phyloP scores from a whole-genome alignment of 805 yeast species.

The Yarrowia yakushimensis region DNA sequence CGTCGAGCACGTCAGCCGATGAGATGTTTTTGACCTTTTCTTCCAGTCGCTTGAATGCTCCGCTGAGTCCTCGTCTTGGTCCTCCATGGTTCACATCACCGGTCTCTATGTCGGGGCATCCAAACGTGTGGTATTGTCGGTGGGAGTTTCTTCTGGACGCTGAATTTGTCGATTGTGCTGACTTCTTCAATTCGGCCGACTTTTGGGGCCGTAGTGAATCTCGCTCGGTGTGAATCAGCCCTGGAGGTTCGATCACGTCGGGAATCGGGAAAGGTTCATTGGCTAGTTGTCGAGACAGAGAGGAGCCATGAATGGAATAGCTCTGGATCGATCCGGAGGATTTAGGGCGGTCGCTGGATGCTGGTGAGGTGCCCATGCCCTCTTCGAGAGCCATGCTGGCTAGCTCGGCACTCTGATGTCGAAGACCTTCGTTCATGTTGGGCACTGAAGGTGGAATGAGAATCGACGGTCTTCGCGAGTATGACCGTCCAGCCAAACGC shows the following conservation, averaged over 20 bases:
- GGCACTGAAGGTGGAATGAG: constrained; percentile 4
- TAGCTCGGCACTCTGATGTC: constrained; percentile 20
- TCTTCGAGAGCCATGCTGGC: constrained; percentile 20
- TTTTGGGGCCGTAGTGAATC: not conserved
- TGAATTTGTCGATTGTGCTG: not conserved
- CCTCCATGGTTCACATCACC: constrained; percentile 16
- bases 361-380: not conserved
- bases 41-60: not conserved
- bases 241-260: not conserved
- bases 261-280: constrained; percentile 12
- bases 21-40: not conserved
- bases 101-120: constrained; percentile 8
- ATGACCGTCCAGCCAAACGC: constrained; percentile 18
- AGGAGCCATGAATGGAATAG: not conserved
- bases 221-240: not conserved
- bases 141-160: not conserved
- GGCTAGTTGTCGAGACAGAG: constrained; percentile 9
- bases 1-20: not conserved
- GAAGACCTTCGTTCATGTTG: constrained; percentile 8
- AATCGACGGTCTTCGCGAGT: constrained; percentile 19
- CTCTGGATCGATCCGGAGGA: not conserved
- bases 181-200: not conserved
- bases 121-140: constrained; percentile 18
- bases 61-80: constrained; percentile 8
- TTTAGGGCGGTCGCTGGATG: not conserved